Conservation (phyloP, 192 early-diverging fungal genomes). For the Coemansia sp. region DNA sequence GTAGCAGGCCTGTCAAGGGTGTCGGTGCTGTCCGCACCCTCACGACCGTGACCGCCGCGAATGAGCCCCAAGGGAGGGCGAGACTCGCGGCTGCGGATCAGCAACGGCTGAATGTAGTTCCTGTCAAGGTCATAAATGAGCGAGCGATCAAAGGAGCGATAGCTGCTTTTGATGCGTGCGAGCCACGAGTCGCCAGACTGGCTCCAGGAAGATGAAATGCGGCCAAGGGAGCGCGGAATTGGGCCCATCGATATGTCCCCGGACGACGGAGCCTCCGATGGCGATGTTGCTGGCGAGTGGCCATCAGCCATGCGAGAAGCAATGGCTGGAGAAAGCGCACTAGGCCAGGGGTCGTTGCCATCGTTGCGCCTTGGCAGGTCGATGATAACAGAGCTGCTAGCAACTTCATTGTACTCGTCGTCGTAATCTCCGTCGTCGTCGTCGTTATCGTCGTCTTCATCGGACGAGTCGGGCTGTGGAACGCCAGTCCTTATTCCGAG, state of each 20-base stretch:
- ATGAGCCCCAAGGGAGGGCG: neutral
- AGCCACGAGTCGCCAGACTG: slow-evolving; percentile 36
- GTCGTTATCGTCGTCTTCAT: slow-evolving; percentile 31
- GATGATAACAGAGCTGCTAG: slow-evolving; percentile 3
- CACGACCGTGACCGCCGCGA: neutral
- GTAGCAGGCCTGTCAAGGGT: neutral
- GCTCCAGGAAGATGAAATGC: slow-evolving; percentile 34
- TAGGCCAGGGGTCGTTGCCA: neutral
- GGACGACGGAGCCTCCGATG: neutral
- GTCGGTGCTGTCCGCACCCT: slow-evolving; percentile 1
- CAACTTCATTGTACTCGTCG: neutral
- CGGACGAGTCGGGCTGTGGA: slow-evolving; percentile 47
- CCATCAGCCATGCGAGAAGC: neutral
- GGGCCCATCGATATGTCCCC: slow-evolving; percentile 13
- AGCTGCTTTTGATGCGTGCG: slow-evolving; percentile 39
- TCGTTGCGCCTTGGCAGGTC: neutral
- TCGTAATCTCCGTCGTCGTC: neutral
- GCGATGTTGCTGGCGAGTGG: slow-evolving; percentile 1
- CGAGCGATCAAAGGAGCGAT: slow-evolving; percentile 42
- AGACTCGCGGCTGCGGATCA: slow-evolving; percentile 6
- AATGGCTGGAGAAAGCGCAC: neutral
- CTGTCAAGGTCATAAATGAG: slow-evolving; percentile 43
- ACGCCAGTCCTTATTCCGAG: slow-evolving; percentile 76
- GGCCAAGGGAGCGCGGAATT: slow-evolving; percentile 18
- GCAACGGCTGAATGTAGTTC: slow-evolving; percentile 43